Evolutionary conservation across 2,329 filamentous ascomycete genomes (phyloP).

Genomic region (Hypoxylon sp.): DNA sequence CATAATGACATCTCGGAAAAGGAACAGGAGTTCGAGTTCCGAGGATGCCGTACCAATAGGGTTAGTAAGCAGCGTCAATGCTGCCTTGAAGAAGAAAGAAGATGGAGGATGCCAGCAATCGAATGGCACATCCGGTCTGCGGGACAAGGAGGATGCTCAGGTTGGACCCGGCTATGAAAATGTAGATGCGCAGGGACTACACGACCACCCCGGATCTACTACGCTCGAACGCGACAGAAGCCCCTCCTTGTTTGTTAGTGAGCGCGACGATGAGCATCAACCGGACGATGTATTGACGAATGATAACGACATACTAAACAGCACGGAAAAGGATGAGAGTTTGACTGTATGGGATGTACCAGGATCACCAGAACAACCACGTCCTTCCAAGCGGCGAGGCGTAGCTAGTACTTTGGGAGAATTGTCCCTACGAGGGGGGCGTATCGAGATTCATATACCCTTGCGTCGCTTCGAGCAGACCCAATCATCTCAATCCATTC

Average conservation of each 20-base stretch:
- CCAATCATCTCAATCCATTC: neutral
- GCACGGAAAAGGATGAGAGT: neutral
- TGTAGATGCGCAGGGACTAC: slow-evolving; percentile 3
- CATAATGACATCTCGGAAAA: slow-evolving; percentile 5
- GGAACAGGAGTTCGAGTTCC: slow-evolving; percentile 20
- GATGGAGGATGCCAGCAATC: neutral
- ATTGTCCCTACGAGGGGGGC: neutral
- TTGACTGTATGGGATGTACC: slow-evolving; percentile 34
- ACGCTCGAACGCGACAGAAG: neutral
- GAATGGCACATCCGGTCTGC: neutral
- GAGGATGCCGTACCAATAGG: slow-evolving; percentile 42
- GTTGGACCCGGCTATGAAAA: slow-evolving; percentile 11
- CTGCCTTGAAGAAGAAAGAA: slow-evolving; percentile 32
- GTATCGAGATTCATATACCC: slow-evolving; percentile 11
- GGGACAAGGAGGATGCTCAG: neutral
- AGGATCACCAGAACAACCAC: slow-evolving; percentile 21
- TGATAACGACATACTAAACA: neutral
- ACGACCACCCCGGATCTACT: neutral
- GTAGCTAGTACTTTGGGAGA: slow-evolving; percentile 2
- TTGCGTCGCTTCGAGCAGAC: neutral
- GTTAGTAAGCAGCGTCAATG: slow-evolving; percentile 46
- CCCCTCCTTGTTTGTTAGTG: neutral
- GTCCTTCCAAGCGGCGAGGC: neutral
- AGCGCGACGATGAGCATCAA: neutral
- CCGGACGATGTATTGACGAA: neutral